Conservation (phyloP, 768 basidiomycete genomes). For the Macrocybe gigantea region DNA sequence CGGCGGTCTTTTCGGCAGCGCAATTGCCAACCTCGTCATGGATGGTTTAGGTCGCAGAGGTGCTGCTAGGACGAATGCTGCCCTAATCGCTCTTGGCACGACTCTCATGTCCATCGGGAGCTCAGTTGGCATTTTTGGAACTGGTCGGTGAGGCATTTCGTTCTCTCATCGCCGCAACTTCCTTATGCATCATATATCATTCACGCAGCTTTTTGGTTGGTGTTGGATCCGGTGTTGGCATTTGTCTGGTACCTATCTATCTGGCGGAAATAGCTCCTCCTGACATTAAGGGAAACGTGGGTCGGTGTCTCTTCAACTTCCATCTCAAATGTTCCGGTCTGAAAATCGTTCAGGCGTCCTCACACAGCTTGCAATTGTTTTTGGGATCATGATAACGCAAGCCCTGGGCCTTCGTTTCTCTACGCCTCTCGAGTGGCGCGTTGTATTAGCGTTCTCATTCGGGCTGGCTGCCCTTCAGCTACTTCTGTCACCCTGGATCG, state of each 20-base stretch:
- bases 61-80: slow-evolving; percentile 54
- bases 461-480: slow-evolving; percentile 52
- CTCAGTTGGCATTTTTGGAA: slow-evolving; percentile 45
- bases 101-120: slow-evolving; percentile 60
- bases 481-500: slow-evolving; percentile 43
- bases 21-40: slow-evolving; percentile 61
- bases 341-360: slow-evolving; percentile 50
- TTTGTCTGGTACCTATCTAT: slow-evolving; percentile 80
- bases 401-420: slow-evolving; percentile 65
- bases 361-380: slow-evolving; percentile 77
- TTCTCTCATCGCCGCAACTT: background rate
- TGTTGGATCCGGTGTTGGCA: slow-evolving; percentile 63
- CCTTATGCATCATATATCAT: background rate
- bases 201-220: slow-evolving; percentile 54
- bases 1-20: slow-evolving; percentile 80
- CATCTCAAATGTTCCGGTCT: background rate
- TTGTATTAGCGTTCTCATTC: slow-evolving; percentile 61
- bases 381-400: slow-evolving; percentile 87
- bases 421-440: slow-evolving; percentile 65
- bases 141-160: slow-evolving; percentile 52
- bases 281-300: slow-evolving; percentile 68
- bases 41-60: slow-evolving; percentile 68
- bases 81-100: slow-evolving; percentile 52
- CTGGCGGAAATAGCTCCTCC: slow-evolving; percentile 82
- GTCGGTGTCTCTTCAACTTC: slow-evolving; percentile 27